These are phyloP conservation scores for Paramecium tetraurelia DNA, from an alignment of 73 alveolate species.

Conservation along the genomic window DNA sequence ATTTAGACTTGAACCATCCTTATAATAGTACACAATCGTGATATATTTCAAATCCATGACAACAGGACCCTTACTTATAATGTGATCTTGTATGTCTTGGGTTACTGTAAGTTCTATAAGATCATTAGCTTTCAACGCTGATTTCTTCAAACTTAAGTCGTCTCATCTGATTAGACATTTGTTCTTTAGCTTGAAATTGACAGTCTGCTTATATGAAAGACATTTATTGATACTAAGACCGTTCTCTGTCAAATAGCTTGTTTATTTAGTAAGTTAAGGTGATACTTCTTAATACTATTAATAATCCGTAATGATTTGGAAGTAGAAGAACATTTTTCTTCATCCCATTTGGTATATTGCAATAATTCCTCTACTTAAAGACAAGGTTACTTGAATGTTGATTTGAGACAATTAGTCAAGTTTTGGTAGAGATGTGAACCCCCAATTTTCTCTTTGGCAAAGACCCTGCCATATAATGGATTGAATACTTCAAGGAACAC, in stretches of 20 bases:
- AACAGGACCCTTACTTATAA: background rate
- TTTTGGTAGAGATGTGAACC: background rate
- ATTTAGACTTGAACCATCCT: conserved; percentile 1
- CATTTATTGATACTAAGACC: background rate
- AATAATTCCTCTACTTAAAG: conserved; percentile 7
- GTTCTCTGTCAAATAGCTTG: background rate
- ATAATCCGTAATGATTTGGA: background rate
- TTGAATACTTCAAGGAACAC: background rate
- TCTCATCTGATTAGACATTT: conserved; percentile 25
- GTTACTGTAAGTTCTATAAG: background rate
- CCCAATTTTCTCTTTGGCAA: conserved; percentile 46
- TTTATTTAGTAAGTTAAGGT: background rate
- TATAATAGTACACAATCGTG: background rate
- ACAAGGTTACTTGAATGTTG: background rate
- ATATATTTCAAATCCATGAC: background rate
- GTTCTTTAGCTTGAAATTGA: background rate
- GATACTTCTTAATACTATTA: background rate
- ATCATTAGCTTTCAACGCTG: background rate
- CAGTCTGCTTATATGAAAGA: conserved; percentile 11
- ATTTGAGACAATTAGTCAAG: background rate
- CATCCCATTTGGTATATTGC: background rate
- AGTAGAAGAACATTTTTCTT: background rate
- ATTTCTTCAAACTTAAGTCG: background rate
- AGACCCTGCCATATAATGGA: background rate
- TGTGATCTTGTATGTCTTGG: background rate